These are phyloP conservation scores for Blumeria hordei DNA, from an alignment of 2,329 filamentous ascomycete genomes.

Conservation along the genomic window DNA sequence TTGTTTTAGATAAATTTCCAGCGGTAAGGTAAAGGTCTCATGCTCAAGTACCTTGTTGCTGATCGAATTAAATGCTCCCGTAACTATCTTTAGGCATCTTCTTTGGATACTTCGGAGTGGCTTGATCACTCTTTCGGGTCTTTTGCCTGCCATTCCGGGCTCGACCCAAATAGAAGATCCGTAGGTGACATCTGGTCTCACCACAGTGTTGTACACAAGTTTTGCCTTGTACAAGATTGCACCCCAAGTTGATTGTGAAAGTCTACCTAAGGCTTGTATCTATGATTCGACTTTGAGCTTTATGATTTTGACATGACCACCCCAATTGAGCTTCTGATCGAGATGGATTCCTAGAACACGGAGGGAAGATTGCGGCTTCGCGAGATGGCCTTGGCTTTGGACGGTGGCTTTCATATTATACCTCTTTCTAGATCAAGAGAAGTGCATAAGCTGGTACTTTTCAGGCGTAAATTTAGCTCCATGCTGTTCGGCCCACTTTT, in stretches of 20 bases:
- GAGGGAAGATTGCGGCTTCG: background rate
- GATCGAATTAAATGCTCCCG: too few species aligned
- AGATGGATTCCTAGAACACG: background rate
- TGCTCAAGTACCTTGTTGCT: too few species aligned
- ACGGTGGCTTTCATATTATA: background rate
- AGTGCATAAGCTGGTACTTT: background rate
- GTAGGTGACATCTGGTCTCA: background rate
- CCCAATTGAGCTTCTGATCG: background rate
- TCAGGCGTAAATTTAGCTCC: background rate
- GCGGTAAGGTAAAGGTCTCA: too few species aligned
- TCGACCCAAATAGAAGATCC: background rate
- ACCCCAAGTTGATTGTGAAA: background rate
- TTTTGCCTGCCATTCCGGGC: background rate
- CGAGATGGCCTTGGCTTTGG: background rate
- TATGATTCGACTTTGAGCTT: background rate
- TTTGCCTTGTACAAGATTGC: background rate
- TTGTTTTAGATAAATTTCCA: background rate
- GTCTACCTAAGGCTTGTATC: background rate
- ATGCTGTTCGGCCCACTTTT: background rate
- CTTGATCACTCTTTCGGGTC: background rate
- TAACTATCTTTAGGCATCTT: too few species aligned
- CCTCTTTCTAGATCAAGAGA: background rate
- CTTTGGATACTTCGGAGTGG: too few species aligned
- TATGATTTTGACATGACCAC: background rate
- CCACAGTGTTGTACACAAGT: background rate